Conservation (phyloP, 106 monocot species). For the Dioscorea dumetorum region DNA sequence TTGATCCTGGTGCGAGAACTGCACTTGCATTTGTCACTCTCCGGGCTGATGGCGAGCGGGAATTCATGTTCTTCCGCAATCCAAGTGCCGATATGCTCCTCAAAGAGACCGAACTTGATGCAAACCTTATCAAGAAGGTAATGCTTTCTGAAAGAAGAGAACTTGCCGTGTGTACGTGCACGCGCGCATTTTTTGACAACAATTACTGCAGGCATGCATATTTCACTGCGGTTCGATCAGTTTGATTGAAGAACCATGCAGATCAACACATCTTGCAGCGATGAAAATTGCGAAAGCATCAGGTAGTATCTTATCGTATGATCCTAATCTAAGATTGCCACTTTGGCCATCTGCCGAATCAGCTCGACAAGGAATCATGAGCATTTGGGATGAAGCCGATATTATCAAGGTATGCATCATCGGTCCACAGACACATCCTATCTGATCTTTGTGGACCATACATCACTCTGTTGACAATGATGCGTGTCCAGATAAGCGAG, state of each 20-base stretch:
- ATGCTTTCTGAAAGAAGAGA: neutral
- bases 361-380: slow-evolving; percentile 28
- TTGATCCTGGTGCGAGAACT: slow-evolving; percentile 23
- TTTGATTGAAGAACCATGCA: slow-evolving; percentile 29
- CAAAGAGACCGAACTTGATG: slow-evolving; percentile 19
- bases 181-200: neutral
- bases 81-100: slow-evolving; percentile 36
- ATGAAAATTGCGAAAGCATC: slow-evolving; percentile 23
- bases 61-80: slow-evolving; percentile 32
- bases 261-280: slow-evolving; percentile 27
- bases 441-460: too few species aligned
- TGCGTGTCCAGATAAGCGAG: slow-evolving; percentile 30
- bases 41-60: slow-evolving; percentile 22
- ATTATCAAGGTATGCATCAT: slow-evolving; percentile 21
- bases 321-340: slow-evolving; percentile 24
- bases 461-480: neutral
- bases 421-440: too few species aligned
- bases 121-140: slow-evolving; percentile 29
- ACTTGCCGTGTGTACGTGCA: neutral
- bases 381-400: slow-evolving; percentile 30
- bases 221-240: slow-evolving; percentile 32
- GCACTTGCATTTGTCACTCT: slow-evolving; percentile 29
- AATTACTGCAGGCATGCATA: slow-evolving; percentile 12
- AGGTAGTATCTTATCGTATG: slow-evolving; percentile 23
- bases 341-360: slow-evolving; percentile 21